Conservation (phyloP, 192 early-diverging fungal genomes). For the Gamsiella multidivaricata region DNA sequence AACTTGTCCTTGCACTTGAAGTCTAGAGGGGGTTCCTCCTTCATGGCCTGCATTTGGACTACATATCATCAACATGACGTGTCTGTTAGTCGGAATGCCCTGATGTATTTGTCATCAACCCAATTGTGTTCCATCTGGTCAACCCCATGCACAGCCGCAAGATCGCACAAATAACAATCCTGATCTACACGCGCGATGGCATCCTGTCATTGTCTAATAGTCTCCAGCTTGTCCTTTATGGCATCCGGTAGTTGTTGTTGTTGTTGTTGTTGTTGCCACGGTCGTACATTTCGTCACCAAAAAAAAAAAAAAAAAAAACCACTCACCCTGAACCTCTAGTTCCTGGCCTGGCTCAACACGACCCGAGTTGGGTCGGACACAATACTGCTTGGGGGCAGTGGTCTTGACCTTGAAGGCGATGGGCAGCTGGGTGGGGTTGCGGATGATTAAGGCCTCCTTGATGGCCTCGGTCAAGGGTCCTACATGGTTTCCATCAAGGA, state of each 20-base stretch:
- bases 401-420: slow-evolving; percentile 98
- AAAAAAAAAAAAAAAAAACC: background rate
- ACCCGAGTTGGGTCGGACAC: slow-evolving; percentile 94
- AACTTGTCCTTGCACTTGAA: slow-evolving; percentile 98
- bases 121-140: background rate
- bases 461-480: slow-evolving; percentile 74
- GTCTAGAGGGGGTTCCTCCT: slow-evolving; percentile 81
- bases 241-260: too few species aligned
- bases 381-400: slow-evolving; percentile 96
- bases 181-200: too few species aligned
- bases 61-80: too few species aligned
- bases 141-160: too few species aligned
- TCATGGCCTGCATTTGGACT: slow-evolving; percentile 90
- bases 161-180: too few species aligned
- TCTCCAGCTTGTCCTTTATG: too few species aligned
- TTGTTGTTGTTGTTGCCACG: too few species aligned
- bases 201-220: too few species aligned
- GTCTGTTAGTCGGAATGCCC: too few species aligned
- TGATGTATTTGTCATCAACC: slow-evolving; percentile 8
- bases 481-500: too few species aligned
- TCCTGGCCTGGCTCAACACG: slow-evolving; percentile 74
- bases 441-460: slow-evolving; percentile 64
- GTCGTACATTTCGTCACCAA: too few species aligned
- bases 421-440: slow-evolving; percentile 70
- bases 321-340: slow-evolving; percentile 79